These are phyloP conservation scores for Zangia roseola DNA, from an alignment of 768 basidiomycete genomes.

Conservation along the genomic window DNA sequence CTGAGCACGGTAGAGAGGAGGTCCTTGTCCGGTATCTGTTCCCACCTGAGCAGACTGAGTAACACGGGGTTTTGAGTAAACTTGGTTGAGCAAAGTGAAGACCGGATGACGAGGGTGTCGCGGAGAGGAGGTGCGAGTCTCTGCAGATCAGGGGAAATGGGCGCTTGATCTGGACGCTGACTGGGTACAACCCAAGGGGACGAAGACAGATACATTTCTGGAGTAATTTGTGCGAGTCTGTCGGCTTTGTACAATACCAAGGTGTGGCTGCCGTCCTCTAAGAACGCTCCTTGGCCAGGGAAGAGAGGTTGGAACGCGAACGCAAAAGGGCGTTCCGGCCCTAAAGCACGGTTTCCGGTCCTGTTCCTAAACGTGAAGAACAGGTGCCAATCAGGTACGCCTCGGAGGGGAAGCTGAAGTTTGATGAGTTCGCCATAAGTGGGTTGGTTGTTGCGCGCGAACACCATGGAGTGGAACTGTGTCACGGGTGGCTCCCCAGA, in stretches of 20 bases:
- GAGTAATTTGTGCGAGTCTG: constrained; percentile 55
- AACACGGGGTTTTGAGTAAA: constrained; percentile 90
- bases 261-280: constrained; percentile 88
- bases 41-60: constrained; percentile 80
- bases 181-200: constrained; percentile 59
- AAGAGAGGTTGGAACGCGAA: constrained; percentile 91
- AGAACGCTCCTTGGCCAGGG: constrained; percentile 68
- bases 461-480: constrained; percentile 88
- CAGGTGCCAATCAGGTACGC: constrained; percentile 79
- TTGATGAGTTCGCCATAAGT: constrained; percentile 95
- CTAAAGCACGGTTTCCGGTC: constrained; percentile 46
- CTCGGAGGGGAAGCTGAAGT: constrained; percentile 66
- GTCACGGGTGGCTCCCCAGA: constrained; percentile 80
- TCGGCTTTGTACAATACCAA: constrained; percentile 85
- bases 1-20: constrained; percentile 68
- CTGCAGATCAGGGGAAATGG: constrained; percentile 57
- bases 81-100: constrained; percentile 88
- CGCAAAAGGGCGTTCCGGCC: constrained; percentile 77
- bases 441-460: constrained; percentile 82
- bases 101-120: constrained; percentile 80
- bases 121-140: constrained; percentile 66
- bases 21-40: constrained; percentile 61
- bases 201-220: constrained; percentile 70
- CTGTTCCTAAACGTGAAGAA: constrained; percentile 93
- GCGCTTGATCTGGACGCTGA: constrained; percentile 59